phyloP scores from a whole-genome alignment of 2,329 filamentous ascomycete genomes.

The Diaporthe sp. region DNA sequence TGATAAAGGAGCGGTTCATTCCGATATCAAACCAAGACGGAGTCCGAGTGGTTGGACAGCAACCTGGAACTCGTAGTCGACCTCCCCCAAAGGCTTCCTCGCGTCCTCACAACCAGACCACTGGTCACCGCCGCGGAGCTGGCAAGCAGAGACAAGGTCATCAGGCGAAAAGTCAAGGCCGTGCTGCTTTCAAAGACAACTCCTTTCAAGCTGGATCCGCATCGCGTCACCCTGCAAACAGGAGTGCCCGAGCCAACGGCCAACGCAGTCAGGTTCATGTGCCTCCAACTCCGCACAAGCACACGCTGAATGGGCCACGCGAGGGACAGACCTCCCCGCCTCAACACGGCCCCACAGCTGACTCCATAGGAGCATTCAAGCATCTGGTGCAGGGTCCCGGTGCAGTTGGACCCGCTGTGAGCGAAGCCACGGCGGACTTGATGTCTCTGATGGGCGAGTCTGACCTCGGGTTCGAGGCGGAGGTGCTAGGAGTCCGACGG shows the following conservation, averaged over 20 bases:
- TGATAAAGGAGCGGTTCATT: slow-evolving; percentile 21
- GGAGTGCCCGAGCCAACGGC: not conserved
- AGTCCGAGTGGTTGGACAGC: not conserved
- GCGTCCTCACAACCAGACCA: not conserved
- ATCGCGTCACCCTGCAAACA: not conserved
- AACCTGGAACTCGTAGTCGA: not conserved
- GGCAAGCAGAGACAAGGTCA: not conserved
- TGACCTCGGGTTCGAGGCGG: slow-evolving; percentile 23
- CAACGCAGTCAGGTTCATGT: not conserved
- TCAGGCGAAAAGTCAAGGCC: not conserved
- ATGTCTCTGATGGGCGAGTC: not conserved
- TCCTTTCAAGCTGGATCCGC: accelerated
- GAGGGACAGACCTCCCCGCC: not conserved
- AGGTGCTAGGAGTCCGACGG: slow-evolving; percentile 3
- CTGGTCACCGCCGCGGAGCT: not conserved
- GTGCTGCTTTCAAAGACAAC: not conserved
- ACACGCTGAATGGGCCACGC: not conserved
- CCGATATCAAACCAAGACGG: slow-evolving; percentile 5
- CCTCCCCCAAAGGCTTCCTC: not conserved
- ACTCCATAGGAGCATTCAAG: accelerated
- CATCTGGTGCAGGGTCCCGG: not conserved
- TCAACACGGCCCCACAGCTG: too few species aligned
- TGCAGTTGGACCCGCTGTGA: too few species aligned
- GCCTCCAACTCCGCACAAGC: not conserved
- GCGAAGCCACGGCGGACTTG: not conserved